Evolutionary conservation across 495 filamentous ascomycete species (phyloP).

Genomic region (Penicillium bovifimosum): DNA sequence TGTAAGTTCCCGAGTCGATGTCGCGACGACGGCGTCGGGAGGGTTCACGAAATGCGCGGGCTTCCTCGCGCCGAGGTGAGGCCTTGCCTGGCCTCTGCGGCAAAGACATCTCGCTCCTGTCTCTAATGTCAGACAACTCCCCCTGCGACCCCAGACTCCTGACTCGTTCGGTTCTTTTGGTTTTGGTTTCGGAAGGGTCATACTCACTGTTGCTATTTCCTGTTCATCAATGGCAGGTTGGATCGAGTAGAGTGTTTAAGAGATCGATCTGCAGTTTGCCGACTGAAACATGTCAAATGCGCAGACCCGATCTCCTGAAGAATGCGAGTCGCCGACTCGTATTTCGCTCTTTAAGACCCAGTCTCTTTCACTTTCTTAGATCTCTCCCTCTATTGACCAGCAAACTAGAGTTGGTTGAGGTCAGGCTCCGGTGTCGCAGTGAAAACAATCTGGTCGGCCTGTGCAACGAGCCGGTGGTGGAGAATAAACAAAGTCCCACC

Average conservation of each 20-base stretch:
- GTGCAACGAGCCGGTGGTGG: conserved; percentile 28
- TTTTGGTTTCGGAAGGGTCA: not conserved
- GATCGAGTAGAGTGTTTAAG: not conserved
- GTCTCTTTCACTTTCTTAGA: not conserved
- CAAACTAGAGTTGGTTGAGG: conserved; percentile 1
- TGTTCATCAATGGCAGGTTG: not conserved
- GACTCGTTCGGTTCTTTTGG: not conserved
- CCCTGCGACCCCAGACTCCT: not conserved
- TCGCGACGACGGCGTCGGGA: conserved; percentile 64
- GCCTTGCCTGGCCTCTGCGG: conserved; percentile 57
- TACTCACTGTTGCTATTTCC: not conserved
- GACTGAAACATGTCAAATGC: conserved; percentile 14
- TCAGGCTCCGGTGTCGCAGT: not conserved
- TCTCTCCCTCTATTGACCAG: not conserved
- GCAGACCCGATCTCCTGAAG: not conserved
- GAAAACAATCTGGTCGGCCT: conserved; percentile 22
- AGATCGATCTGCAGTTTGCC: not conserved
- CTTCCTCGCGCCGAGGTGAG: conserved; percentile 55
- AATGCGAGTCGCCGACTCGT: not conserved
- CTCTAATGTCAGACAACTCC: not conserved
- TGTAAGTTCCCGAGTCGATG: conserved; percentile 56
- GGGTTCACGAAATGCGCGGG: conserved; percentile 60
- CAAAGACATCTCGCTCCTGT: conserved; percentile 52
- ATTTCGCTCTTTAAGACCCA: not conserved
- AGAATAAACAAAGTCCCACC: conserved; percentile 28